Evolutionary conservation across 2,329 filamentous ascomycete species (phyloP).

Genomic region (Aspergillus fischeri): DNA sequence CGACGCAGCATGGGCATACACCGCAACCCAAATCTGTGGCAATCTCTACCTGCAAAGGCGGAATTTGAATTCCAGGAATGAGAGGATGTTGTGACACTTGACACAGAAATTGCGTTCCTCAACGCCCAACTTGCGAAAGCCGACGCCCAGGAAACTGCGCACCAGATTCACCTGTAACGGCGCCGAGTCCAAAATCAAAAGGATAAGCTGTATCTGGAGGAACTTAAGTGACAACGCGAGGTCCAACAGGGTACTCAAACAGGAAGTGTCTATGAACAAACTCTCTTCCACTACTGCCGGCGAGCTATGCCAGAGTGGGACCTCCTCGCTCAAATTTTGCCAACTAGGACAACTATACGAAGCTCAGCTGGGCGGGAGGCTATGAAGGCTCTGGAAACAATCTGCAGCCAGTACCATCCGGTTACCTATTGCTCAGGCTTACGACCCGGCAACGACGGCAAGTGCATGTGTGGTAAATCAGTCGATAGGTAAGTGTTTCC

Average conservation of each 20-base stretch:
- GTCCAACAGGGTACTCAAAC: not conserved
- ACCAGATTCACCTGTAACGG: too few relatives aligned
- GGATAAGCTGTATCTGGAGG: too few relatives aligned
- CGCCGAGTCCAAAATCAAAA: too few relatives aligned
- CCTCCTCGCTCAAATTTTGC: constrained; percentile 7
- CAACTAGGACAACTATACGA: constrained; percentile 2
- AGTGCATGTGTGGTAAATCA: constrained; percentile 5
- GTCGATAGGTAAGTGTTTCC: constrained; percentile 5
- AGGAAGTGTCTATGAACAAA: constrained; percentile 4
- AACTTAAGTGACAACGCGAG: too few relatives aligned
- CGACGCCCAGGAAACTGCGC: too few relatives aligned
- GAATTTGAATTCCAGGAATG: too few relatives aligned
- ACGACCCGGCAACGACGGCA: constrained; percentile 1
- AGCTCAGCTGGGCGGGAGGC: constrained; percentile 3
- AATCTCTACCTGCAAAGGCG: too few relatives aligned
- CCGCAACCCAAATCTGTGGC: too few relatives aligned
- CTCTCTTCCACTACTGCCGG: constrained; percentile 9
- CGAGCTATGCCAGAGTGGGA: constrained; percentile 12
- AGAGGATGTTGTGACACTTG: too few relatives aligned
- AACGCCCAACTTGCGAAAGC: too few relatives aligned
- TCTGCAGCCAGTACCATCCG: constrained; percentile 3
- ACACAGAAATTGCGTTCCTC: too few relatives aligned
- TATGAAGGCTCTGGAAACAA: constrained; percentile 6
- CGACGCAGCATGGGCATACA: too few relatives aligned
- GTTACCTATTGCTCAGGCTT: constrained; percentile 4